Conservation (phyloP, 192 early-diverging fungal species). For the Chytriomyces hyalinus region DNA sequence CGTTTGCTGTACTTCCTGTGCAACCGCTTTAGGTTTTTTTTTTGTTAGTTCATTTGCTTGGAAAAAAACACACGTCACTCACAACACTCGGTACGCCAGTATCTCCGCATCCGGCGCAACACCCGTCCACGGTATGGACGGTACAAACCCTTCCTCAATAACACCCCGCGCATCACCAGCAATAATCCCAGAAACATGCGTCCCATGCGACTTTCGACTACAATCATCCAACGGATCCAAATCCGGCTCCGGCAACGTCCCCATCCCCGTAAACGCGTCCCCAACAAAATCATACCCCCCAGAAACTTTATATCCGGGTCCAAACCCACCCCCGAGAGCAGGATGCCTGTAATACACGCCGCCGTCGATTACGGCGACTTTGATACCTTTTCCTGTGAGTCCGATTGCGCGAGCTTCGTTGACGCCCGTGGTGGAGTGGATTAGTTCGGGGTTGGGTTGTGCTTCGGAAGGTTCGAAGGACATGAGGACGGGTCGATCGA, state of each 20-base stretch:
- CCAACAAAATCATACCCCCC: slow-evolving; percentile 52
- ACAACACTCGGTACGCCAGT: slow-evolving; percentile 75
- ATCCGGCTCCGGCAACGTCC: slow-evolving; percentile 31
- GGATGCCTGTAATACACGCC: slow-evolving; percentile 60
- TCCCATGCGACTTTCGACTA: slow-evolving; percentile 50
- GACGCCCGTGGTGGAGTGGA: slow-evolving; percentile 37
- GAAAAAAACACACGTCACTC: neutral
- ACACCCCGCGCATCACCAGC: slow-evolving; percentile 41
- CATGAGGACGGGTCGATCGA: neutral
- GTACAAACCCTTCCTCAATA: slow-evolving; percentile 2
- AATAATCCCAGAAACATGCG: slow-evolving; percentile 57
- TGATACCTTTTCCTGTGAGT: slow-evolving; percentile 53
- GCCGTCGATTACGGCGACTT: slow-evolving; percentile 56
- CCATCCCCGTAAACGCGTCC: slow-evolving; percentile 36
- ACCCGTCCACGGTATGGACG: slow-evolving; percentile 51
- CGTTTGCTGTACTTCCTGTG: slow-evolving; percentile 56
- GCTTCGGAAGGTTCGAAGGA: neutral
- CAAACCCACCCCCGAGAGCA: slow-evolving; percentile 54
- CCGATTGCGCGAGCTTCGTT: slow-evolving; percentile 37
- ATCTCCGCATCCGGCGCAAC: slow-evolving; percentile 83
- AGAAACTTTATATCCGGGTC: slow-evolving; percentile 44
- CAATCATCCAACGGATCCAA: slow-evolving; percentile 54
- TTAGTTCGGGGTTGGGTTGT: neutral
- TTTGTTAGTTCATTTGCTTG: too few relatives aligned
- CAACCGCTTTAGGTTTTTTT: slow-evolving; percentile 44